Evolutionary conservation across 139 green algal genomes (phyloP), one percentile per base, ranked within the genome.

Genomic region (Chlorella sp.): DNA sequence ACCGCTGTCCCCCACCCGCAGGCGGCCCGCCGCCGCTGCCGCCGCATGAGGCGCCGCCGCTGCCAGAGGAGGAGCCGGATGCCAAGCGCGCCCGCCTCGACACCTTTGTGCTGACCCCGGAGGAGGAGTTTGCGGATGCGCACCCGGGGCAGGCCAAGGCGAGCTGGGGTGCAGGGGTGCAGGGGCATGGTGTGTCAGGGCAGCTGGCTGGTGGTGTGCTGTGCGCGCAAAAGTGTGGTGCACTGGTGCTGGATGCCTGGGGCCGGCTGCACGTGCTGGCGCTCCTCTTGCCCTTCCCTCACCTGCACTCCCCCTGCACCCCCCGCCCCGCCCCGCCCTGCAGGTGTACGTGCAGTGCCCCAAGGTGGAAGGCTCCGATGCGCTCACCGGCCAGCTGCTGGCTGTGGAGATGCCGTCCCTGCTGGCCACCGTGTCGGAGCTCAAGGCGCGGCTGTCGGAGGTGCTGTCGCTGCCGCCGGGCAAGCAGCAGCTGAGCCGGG

Each of bases 311-410:
- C n/a, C n/a, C n/a, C n/a, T n/a, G n/a, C 36, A 1, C 38, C 3
- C 74, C 51, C n/a, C 44, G 1, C 25, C 21, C 62, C 0, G 41
- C 16, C 1, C 6, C 12, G 23, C 74, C 26, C 25, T 67, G 64
- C 81, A 94, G 89, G 86, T 96, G 26, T 85, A 86, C 38, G 78
- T 97, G 57, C 87, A 91, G 88, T 95, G 91, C 65, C 92, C 94
- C 20, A 89, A 92, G 34, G 82, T 94, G 73, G 89, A 94, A 32
- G 94, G 93, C 71, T 92, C 86, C 75, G 92, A 94, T 17, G 90
- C 91, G 82, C 89, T 98, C 11, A 91, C 92, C 36, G 95, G 95
- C 4, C 95, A 96, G 87, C 55, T 97, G 86, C 84, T 98, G 82
- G 89, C 94, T 62, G 92, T 97, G 87, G 92, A 97, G 87, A 90